Base-by-base conservation (phyloP, 2,329 filamentous ascomycete species). In the Amylocarpus encephaloides region DNA sequence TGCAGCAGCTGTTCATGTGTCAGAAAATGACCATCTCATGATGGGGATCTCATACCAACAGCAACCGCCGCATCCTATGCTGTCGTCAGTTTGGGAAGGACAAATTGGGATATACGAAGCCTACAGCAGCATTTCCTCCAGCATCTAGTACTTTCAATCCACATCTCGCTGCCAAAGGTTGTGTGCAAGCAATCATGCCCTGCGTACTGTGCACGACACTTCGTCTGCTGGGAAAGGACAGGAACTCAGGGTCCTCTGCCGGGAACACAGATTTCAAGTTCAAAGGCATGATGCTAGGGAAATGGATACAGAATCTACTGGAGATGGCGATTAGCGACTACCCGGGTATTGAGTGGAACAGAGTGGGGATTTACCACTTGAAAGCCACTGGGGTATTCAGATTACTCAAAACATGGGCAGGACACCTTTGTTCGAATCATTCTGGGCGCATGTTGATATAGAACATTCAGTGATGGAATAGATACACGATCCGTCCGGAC, bases 161-260 rank as follows among this genome's bases (percentile, higher is more conserved):
- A 53, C 90, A 94, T 69, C 87, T 87, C 19, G 88, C 86, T 5
- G 93, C 93, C 49, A 97, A 74, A 12, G 93, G 90, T 67, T 97
- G 92, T 1, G 89, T 87, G 66, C 86, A 94, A 10, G 91, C 80
- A 43, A 97, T 87, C 51, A 97, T 95, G 41, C 90, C 92, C 63
- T 91, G 85, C 5, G 87, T 91, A 67, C 89, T 95, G 67, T 97
- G 91, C 11, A 97, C 88, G 11, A 95, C 90, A 61, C 92, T 96
- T 55, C 93, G 77, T 35, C 92, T 81, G 60, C 89, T 94, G 9
- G 87, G 69, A 65, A 88, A 92, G 54, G 79, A 77, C 54, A 76
- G 71, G 62, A 88, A 83, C 50, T 73, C 69, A 1, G 62, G 60
- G 12, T 62, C 55, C 38, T 44, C 29, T 16, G 59, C 55, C 11